phyloP scores from a whole-genome alignment of 1,284 basidiomycete genomes.

The Boletus semigastroideus region DNA sequence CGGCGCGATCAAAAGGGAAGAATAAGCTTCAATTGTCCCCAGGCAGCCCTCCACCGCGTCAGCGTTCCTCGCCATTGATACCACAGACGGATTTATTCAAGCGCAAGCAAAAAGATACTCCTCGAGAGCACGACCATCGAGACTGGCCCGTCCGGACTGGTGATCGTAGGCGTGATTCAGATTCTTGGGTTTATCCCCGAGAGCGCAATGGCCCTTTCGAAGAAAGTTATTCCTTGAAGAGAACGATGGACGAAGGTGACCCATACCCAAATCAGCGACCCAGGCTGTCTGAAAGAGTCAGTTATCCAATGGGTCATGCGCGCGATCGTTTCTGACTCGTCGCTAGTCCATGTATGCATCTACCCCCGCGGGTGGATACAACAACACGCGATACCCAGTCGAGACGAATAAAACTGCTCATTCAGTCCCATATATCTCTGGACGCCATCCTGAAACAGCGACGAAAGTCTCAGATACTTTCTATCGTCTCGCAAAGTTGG shows the following conservation, averaged over 20 bases:
- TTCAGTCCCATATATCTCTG: neutral
- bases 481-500: constrained; percentile 43
- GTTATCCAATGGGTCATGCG: constrained; percentile 8
- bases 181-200: constrained; percentile 25
- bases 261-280: constrained; percentile 31
- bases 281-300: constrained; percentile 29
- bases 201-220: constrained; percentile 20
- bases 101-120: constrained; percentile 25
- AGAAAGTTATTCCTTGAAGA: constrained; percentile 27
- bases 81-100: constrained; percentile 35
- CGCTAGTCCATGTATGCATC: constrained; percentile 15
- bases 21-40: constrained; percentile 21
- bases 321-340: constrained; percentile 14
- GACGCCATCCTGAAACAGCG: constrained; percentile 6
- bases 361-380: constrained; percentile 3
- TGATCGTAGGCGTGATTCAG: constrained; percentile 30
- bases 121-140: constrained; percentile 24
- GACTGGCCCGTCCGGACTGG: constrained; percentile 19
- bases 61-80: constrained; percentile 31
- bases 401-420: constrained; percentile 8
- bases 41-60: constrained; percentile 21
- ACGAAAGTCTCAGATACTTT: constrained; percentile 28
- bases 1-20: constrained; percentile 23
- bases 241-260: constrained; percentile 26
- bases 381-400: constrained; percentile 4